A percentile compares a stretch with the other conserved stretches of the same genome.
phyloP scores from a whole-genome alignment of 495 filamentous ascomycete genomes.

The Penicillium subrubescens region DNA sequence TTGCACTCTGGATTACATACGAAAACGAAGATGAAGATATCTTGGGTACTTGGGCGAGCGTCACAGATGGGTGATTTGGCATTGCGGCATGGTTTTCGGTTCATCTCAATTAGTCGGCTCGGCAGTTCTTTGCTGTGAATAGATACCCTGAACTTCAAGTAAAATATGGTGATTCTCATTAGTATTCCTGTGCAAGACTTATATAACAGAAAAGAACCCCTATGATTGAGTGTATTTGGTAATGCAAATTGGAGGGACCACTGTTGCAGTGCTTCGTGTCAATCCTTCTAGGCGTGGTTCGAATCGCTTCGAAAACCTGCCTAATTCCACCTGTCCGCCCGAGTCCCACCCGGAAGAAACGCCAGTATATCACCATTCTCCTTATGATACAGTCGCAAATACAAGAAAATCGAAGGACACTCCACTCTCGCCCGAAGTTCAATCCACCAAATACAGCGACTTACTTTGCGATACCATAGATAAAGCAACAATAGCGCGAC shows the following conservation, averaged over 20 bases:
- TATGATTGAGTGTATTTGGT: no score
- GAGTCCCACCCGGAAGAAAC: constrained; percentile 26
- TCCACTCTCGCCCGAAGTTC: constrained; percentile 43
- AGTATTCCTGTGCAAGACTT: background rate
- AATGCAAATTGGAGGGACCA: no score
- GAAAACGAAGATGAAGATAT: background rate
- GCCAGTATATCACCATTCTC: constrained; percentile 27
- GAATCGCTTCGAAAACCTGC: background rate
- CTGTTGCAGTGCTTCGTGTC: no score
- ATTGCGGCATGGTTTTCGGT: background rate
- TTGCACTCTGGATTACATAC: constrained; percentile 5
- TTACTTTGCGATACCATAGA: constrained; percentile 47
- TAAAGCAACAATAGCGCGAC: constrained; percentile 47
- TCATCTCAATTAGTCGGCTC: background rate
- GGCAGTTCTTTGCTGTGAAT: constrained; percentile 1
- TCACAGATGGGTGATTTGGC: constrained; percentile 1
- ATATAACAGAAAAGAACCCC: no score
- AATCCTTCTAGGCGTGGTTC: no score
- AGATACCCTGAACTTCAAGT: constrained; percentile 9
- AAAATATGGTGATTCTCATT: background rate
- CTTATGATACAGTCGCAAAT: constrained; percentile 33
- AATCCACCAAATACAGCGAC: constrained; percentile 48
- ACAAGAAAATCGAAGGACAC: constrained; percentile 45
- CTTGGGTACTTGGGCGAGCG: background rate
- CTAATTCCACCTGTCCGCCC: constrained; percentile 15